A percentile compares a stretch with the other conserved stretches of the same genome.
Conservation (phyloP, 345 rosid genomes). For the Hibiscus mutabilis region DNA sequence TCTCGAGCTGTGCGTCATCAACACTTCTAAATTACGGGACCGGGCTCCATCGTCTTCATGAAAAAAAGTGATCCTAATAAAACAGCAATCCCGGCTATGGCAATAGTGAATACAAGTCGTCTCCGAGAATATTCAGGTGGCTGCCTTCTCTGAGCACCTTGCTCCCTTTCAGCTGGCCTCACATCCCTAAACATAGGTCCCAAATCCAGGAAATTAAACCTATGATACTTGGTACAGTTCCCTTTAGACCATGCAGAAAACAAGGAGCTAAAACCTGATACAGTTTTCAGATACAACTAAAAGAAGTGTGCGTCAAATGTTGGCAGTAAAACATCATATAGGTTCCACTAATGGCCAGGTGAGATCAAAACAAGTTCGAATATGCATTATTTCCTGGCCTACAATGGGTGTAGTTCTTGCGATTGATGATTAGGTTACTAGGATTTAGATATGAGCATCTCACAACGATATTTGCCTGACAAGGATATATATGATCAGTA, state of each 20-base stretch:
- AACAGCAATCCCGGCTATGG: constrained; percentile 85
- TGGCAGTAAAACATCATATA: background rate
- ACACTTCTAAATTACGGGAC: constrained; percentile 36
- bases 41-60: constrained; percentile 59
- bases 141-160: constrained; percentile 45
- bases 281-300: background rate
- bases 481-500: background rate
- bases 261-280: background rate
- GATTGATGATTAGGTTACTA: background rate
- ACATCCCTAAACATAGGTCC: constrained; percentile 35
- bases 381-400: background rate
- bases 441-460: background rate
- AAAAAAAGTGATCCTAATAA: constrained; percentile 76
- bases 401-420: background rate
- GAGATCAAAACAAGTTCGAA: background rate
- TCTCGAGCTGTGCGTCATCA: constrained; percentile 11
- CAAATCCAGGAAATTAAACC: background rate
- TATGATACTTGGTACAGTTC: background rate
- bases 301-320: background rate
- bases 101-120: constrained; percentile 69
- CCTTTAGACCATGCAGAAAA: background rate
- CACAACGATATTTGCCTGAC: background rate
- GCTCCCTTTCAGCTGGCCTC: constrained; percentile 56
- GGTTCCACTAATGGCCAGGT: background rate
- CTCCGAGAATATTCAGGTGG: constrained; percentile 50